Evolutionary conservation across 331 rosid genomes (phyloP), one percentile per base, ranked within the genome.

Genomic region (Rhamnella rubrinervis): DNA sequence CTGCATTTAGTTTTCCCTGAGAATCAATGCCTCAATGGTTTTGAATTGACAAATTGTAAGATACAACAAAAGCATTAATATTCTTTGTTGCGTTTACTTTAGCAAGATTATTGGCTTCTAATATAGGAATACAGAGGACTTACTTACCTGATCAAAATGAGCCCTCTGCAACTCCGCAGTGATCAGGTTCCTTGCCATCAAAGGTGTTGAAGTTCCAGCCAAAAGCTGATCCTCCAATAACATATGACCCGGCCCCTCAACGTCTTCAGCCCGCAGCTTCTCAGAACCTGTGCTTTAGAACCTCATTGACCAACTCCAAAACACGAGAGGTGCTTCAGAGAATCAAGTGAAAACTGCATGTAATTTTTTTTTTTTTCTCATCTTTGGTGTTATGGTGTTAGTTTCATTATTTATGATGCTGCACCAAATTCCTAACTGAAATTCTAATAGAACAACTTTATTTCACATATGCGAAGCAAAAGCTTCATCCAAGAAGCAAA

Each of bases 181-280:
- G 90, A 72, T 82, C 89, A 11, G 97, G 77, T 16, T 83, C 83
- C 4, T 59, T 46, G 63, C 87, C 79, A 18, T 80, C 25, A 71
- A 70, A 85, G 63, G 88, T 84, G 71, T 23, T 23, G 1, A 23
- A 23, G 23, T 23, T 23, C n/a, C 96, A 92, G 41, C 96, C 98
- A n/a, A 89, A 86, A 40, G 93, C 98, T 10, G 96, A 92, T 66
- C 98, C 98, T 28, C 98, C 96, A 71, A 92, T 88, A 49, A 65
- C 58, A 23, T 23, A 23, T 23, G 23, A 23, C 23, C 23, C 23
- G 23, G 23, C 23, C 23, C 23, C 23, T 23, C 1, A 4, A 4
- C 35, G 61, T 80, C 89, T 73, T 84, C 87, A 17, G 63, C 74
- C 28, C 23, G 41, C 56, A 61, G 55, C 74, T 83, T 86, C 77